phyloP scores from a whole-genome alignment of 2,329 filamentous ascomycete genomes.

The Hawksworthiomyces lignivorus region DNA sequence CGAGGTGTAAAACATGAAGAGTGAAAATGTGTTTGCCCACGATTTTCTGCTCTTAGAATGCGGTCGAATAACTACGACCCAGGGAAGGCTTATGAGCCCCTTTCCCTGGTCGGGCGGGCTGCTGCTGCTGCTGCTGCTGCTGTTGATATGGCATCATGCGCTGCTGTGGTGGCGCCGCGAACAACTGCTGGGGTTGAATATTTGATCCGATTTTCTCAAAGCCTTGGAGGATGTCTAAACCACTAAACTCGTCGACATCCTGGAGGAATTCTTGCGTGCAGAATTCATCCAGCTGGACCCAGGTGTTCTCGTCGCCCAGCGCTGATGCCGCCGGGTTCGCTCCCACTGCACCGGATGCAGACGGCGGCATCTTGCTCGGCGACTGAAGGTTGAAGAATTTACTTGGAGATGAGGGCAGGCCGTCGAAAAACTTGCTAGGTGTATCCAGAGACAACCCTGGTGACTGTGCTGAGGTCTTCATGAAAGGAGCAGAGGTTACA shows the following conservation, averaged over 20 bases:
- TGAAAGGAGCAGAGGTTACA: conserved; percentile 40
- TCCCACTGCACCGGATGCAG: conserved; percentile 19
- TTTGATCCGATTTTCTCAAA: conserved; percentile 65
- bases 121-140: conserved; percentile 25
- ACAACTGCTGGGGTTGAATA: conserved; percentile 20
- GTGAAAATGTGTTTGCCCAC: no score
- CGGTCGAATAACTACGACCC: conserved; percentile 31
- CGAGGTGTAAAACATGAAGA: no score
- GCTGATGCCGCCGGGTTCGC: conserved; percentile 8
- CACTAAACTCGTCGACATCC: conserved; percentile 49
- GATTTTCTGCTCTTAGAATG: no score
- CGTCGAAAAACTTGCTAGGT: conserved; percentile 50
- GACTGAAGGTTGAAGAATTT: conserved; percentile 38
- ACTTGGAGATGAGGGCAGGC: conserved; percentile 48
- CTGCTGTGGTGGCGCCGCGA: conserved; percentile 25
- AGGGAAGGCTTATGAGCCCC: conserved; percentile 27
- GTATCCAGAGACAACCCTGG: conserved; percentile 39
- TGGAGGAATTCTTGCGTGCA: conserved; percentile 50
- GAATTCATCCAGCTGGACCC: conserved; percentile 43
- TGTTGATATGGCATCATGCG: conserved; percentile 20
- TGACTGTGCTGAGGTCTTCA: conserved; percentile 39
- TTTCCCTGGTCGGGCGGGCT: neutral
- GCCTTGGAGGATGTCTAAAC: conserved; percentile 65
- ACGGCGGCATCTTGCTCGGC: conserved; percentile 24
- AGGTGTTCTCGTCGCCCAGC: conserved; percentile 32